These are phyloP conservation scores for Vigna nakashimae DNA, from an alignment of 306 rosid species.

Conservation along the genomic window DNA sequence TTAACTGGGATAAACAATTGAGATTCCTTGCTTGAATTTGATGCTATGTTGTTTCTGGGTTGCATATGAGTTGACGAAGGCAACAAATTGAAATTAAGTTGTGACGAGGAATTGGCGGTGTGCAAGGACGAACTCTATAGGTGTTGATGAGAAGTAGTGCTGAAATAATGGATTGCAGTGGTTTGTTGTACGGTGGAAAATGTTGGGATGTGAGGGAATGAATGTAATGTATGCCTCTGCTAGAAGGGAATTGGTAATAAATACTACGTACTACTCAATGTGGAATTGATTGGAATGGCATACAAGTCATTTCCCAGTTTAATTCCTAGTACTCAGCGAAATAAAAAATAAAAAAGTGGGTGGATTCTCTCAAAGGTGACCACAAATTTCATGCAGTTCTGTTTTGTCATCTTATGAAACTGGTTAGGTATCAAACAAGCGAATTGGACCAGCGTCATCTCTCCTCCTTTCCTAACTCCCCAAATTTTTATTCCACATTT, in stretches of 20 bases:
- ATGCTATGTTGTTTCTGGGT: conserved; percentile 1
- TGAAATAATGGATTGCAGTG: conserved; percentile 3
- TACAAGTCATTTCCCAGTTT: not conserved
- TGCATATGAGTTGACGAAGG: not conserved
- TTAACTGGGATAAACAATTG: not conserved
- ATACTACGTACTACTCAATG: not conserved
- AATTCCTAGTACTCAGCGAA: conserved; percentile 49
- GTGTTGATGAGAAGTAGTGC: not conserved
- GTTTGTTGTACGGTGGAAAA: not conserved
- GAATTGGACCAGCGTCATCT: conserved; percentile 32
- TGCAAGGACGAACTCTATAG: not conserved
- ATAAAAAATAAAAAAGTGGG: not conserved
- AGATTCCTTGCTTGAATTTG: not conserved
- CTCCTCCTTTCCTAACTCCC: not conserved
- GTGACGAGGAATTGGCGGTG: not conserved
- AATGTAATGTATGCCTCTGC: not conserved
- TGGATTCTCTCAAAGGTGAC: conserved; percentile 35
- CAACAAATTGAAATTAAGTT: not conserved
- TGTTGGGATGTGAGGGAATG: not conserved
- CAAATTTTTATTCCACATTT: conserved; percentile 29
- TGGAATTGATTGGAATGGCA: not conserved
- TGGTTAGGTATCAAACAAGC: conserved; percentile 7
- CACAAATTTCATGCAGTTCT: conserved; percentile 46
- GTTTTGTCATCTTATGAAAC: conserved; percentile 25
- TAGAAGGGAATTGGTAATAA: not conserved